These are phyloP conservation scores for Serendipita indica DNA, from an alignment of 768 basidiomycete species.

Conservation along the genomic window DNA sequence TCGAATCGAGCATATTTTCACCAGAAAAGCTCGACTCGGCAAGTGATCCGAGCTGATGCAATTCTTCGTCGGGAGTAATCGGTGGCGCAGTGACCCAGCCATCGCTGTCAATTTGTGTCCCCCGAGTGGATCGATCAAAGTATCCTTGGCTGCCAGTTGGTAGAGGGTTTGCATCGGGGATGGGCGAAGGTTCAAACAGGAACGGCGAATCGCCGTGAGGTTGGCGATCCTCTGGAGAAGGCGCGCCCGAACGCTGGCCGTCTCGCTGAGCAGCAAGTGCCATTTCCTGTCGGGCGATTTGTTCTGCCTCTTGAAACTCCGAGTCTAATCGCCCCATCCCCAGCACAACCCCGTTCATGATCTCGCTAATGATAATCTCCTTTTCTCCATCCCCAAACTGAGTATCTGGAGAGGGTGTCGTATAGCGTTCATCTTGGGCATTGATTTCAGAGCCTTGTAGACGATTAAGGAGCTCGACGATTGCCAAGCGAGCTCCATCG, in stretches of 20 bases:
- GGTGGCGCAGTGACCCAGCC: conserved; percentile 10
- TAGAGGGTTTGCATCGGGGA: neutral
- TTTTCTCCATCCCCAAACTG: conserved; percentile 43
- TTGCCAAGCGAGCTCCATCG: conserved; percentile 52
- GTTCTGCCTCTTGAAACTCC: conserved; percentile 24
- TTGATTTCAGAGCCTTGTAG: conserved; percentile 43
- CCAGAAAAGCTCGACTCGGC: neutral
- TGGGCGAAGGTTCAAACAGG: conserved; percentile 7
- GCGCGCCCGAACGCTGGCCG: conserved; percentile 32
- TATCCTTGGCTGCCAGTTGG: neutral
- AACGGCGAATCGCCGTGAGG: conserved; percentile 16
- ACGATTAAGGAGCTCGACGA: conserved; percentile 63
- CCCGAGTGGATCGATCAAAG: neutral
- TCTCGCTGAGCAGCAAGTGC: conserved; percentile 14
- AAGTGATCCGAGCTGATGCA: neutral
- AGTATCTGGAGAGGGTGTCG: conserved; percentile 20
- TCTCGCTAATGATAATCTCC: conserved; percentile 59
- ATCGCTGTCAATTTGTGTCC: neutral
- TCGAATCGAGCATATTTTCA: neutral
- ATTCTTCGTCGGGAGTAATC: neutral
- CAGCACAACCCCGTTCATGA: conserved; percentile 74
- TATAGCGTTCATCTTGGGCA: conserved; percentile 13
- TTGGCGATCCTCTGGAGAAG: conserved; percentile 15
- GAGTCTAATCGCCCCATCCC: conserved; percentile 68
- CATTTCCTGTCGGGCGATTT: conserved; percentile 17